Evolutionary conservation across 1,284 basidiomycete species (phyloP).

Genomic region (Tilletia setariae): DNA sequence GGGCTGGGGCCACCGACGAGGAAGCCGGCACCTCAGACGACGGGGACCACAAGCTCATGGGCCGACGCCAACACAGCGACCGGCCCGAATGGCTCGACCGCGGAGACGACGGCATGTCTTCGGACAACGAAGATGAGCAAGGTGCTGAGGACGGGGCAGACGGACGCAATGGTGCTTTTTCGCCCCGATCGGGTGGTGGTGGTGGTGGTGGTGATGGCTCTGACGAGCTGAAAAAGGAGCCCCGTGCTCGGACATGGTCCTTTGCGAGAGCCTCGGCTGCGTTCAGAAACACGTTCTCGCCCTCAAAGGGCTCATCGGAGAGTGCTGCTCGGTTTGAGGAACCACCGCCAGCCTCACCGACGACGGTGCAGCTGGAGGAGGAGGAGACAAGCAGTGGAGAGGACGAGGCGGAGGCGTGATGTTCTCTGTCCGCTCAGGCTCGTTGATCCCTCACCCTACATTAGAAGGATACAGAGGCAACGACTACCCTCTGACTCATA

Average conservation of each 20-base stretch:
- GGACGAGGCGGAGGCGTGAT: slow-evolving; percentile 6
- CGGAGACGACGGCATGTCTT: not conserved
- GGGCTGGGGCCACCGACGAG: not conserved
- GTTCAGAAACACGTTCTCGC: slow-evolving; percentile 12
- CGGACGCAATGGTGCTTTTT: not conserved
- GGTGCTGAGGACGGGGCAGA: not conserved
- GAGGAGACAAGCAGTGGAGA: slow-evolving; percentile 14
- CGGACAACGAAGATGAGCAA: not conserved
- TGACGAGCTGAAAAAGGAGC: no score
- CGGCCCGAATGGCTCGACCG: slow-evolving; percentile 8
- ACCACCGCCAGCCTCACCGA: not conserved
- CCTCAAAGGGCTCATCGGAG: not conserved
- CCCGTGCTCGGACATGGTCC: slow-evolving; percentile 5
- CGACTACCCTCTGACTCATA: no score
- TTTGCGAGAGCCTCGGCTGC: slow-evolving; percentile 9
- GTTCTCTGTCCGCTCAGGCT: no score
- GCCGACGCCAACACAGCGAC: not conserved
- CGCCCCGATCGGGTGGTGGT: no score
- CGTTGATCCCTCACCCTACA: no score
- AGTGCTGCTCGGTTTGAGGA: not conserved
- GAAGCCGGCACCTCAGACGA: slow-evolving; percentile 4
- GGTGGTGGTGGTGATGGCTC: no score
- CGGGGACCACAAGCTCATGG: slow-evolving; percentile 2
- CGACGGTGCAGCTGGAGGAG: not conserved
- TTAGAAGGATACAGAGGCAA: no score